Percentiles rank a stretch among this genome's conserved stretches.
These are phyloP conservation scores for Malus hybrid DNA, from an alignment of 331 rosid genomes.

Conservation along the genomic window DNA sequence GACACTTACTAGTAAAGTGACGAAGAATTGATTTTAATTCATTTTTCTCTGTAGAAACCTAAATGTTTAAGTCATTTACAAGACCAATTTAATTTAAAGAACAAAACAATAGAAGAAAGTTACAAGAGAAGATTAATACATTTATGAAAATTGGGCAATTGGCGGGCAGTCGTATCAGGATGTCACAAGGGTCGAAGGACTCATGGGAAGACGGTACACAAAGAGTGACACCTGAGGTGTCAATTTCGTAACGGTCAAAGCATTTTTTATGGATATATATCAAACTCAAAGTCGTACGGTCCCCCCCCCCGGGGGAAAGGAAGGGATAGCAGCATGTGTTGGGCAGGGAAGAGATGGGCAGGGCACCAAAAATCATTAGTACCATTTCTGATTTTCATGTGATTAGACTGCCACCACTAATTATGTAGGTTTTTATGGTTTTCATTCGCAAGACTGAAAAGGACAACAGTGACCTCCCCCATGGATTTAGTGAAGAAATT, in stretches of 20 bases:
- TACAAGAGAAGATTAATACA: neutral
- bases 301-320: neutral
- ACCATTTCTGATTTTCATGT: slow-evolving; percentile 41
- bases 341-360: neutral
- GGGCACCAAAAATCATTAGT: neutral
- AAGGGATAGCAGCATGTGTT: neutral
- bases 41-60: too few species aligned
- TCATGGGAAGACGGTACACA: neutral
- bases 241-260: neutral
- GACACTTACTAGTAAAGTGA: too few species aligned
- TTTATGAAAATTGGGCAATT: neutral
- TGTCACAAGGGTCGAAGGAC: neutral
- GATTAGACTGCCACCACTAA: slow-evolving; percentile 44
- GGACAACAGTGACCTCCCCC: too few species aligned
- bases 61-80: neutral
- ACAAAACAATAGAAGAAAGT: too few species aligned
- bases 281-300: neutral
- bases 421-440: neutral
- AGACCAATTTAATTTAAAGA: too few species aligned
- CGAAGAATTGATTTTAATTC: too few species aligned
- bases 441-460: too few species aligned
- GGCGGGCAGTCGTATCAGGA: neutral
- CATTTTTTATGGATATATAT: neutral
- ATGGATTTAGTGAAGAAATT: too few species aligned
- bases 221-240: neutral